These are phyloP conservation scores for Ormosia semicastrata DNA, from an alignment of 306 rosid species.

Conservation along the genomic window DNA sequence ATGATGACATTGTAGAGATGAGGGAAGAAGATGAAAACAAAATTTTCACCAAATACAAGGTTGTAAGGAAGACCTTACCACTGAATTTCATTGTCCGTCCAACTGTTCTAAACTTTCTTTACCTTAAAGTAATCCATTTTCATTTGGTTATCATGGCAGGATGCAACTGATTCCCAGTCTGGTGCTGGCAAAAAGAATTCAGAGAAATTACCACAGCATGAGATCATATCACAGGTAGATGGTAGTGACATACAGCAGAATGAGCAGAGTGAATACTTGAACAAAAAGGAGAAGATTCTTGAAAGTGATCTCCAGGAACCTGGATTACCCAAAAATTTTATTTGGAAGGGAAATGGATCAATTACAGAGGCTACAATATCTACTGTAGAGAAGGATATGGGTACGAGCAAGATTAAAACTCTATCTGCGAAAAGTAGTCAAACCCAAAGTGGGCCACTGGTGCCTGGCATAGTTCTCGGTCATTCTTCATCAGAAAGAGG, in stretches of 20 bases:
- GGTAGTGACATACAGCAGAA: too few relatives aligned
- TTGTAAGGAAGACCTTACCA: background rate
- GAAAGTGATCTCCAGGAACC: constrained; percentile 50
- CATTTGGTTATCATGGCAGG: too few relatives aligned
- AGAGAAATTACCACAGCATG: too few relatives aligned
- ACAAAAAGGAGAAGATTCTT: constrained; percentile 46
- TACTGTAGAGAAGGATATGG: constrained; percentile 29
- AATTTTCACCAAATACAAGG: constrained; percentile 14
- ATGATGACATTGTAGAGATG: constrained; percentile 65
- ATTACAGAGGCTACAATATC: constrained; percentile 28
- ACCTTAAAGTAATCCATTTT: too few relatives aligned
- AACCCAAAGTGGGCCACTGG: constrained; percentile 84
- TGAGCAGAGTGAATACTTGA: constrained; percentile 31
- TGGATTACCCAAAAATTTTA: constrained; percentile 42
- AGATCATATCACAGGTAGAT: too few relatives aligned
- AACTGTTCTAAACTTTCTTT: too few relatives aligned
- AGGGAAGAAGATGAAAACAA: constrained; percentile 69
- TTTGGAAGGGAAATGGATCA: constrained; percentile 38
- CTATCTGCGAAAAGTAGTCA: constrained; percentile 60
- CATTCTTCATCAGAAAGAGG: constrained; percentile 71
- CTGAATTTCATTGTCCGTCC: background rate
- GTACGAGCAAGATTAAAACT: constrained; percentile 47
- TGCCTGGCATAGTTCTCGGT: constrained; percentile 63
- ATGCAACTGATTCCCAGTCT: too few relatives aligned
- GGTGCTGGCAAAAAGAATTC: too few relatives aligned